Percentiles rank a stretch among this genome's conserved stretches.
phyloP scores from a whole-genome alignment of 176 grass and related monocot species.

The Aegilops sharonensis region DNA sequence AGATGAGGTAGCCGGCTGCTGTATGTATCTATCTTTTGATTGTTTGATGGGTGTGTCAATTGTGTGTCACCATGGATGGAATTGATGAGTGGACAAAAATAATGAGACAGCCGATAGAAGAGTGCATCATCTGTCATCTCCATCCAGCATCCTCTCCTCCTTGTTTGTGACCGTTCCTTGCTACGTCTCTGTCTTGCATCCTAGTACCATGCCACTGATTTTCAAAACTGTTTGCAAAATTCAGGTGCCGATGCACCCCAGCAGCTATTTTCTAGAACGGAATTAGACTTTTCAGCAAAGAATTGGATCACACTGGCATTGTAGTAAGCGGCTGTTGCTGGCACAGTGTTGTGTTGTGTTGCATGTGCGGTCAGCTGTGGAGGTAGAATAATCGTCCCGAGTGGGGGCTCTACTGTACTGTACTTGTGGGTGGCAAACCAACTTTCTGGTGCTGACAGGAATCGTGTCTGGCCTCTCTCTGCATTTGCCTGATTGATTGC shows the following conservation, averaged over 20 bases:
- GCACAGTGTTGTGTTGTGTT: background rate
- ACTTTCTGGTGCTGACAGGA: background rate
- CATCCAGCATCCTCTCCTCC: too few species aligned
- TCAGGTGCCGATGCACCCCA: background rate
- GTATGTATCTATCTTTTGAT: slow-evolving; percentile 21
- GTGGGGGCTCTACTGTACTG: background rate
- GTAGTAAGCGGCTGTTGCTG: too few species aligned
- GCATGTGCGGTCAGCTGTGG: background rate
- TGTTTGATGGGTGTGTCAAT: slow-evolving; percentile 13
- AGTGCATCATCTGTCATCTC: background rate
- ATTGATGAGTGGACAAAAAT: slow-evolving; percentile 24
- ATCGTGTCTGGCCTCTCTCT: background rate
- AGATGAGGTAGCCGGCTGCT: slow-evolving; percentile 18
- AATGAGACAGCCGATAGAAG: too few species aligned
- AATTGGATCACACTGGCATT: too few species aligned
- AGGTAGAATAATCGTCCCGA: background rate
- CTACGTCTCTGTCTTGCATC: slow-evolving; percentile 28
- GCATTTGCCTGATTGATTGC: background rate
- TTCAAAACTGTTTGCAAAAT: background rate
- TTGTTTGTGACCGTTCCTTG: slow-evolving; percentile 4
- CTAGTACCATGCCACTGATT: background rate
- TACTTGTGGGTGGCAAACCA: background rate
- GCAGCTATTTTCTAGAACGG: background rate
- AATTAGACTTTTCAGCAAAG: background rate
- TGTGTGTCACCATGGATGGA: slow-evolving; percentile 1